Evolutionary conservation across 2,329 filamentous ascomycete species (phyloP), one percentile per base, ranked within the genome.

Genomic region (Pseudogymnoascus sp.): DNA sequence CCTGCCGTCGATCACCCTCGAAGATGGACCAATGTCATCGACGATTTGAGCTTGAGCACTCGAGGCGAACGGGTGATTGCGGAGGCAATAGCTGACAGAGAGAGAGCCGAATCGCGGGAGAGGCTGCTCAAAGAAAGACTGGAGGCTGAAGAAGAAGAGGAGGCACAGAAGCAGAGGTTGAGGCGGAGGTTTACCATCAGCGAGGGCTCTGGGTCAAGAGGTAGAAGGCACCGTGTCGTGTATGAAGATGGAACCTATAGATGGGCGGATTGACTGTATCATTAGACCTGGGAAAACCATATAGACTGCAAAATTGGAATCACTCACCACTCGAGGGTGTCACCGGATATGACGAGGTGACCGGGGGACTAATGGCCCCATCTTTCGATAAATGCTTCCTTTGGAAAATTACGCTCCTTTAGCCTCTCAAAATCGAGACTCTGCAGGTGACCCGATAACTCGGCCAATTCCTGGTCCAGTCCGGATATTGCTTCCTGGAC

Each of bases 401-500:
- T 76, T 67, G 77, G 79, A n/a, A 74, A 70, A 63, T 79, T 81
- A 64, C 70, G 76, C 1, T 67, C 72, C 25, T 70, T 66, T 4
- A 74, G 67, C 34, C 70, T 72, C 47, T 72, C 73, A 5, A 74
- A 64, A 59, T 73, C 69, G 1, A 74, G 47, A 30, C 70, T 70
- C 16, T 72, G 74, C 3, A 74, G 64, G 30, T 67, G 66, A 12
- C 62, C 61, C 37, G 79, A 73, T 0, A 78, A 69, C 11, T 65
- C 68, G 3, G 71, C 71, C 22, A 83, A 64, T 58, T 74, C 74
- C 28, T 64, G 58, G 57, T 72, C 67, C 28, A 73, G 67, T 18
- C 60, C 62, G 12, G 70, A 68, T n/a, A 85, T 77, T 1, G 77
- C 79, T 2, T 70, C 73, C 61, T 82, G 78, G 37, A 83, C 77